These are phyloP conservation scores for Saccharomycodes ludwigii DNA, from an alignment of 805 yeast species.

Conservation along the genomic window DNA sequence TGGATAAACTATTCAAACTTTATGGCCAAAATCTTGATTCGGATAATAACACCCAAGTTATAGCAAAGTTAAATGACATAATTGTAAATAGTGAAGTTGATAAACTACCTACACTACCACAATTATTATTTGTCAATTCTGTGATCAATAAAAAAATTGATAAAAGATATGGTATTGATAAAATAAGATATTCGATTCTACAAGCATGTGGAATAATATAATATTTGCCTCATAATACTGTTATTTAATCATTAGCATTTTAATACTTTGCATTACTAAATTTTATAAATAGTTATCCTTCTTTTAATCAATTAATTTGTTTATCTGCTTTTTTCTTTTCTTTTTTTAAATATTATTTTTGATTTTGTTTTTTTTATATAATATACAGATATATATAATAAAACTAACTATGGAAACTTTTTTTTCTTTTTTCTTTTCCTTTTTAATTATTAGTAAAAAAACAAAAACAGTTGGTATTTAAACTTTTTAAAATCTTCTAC, in stretches of 20 bases:
- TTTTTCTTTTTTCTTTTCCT: constrained; percentile 3
- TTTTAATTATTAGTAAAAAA: too few relatives aligned
- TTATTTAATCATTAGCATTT: too few relatives aligned
- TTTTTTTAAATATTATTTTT: too few relatives aligned
- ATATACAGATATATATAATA: neutral
- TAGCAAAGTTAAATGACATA: constrained; percentile 27
- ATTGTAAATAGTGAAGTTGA: constrained; percentile 27
- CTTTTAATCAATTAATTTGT: too few relatives aligned
- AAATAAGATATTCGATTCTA: constrained; percentile 37
- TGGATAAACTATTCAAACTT: constrained; percentile 38
- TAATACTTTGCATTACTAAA: too few relatives aligned
- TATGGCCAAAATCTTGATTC: too few relatives aligned
- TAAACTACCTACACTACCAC: constrained; percentile 31
- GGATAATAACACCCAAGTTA: too few relatives aligned
- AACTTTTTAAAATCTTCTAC: constrained; percentile 14
- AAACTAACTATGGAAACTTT: neutral
- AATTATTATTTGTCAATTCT: constrained; percentile 40
- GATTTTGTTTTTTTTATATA: neutral
- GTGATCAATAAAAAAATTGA: constrained; percentile 20
- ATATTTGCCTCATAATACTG: neutral
- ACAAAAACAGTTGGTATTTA: too few relatives aligned
- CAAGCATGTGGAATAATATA: constrained; percentile 36
- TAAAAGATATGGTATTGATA: constrained; percentile 41
- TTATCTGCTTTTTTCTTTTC: too few relatives aligned
- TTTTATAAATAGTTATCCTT: too few relatives aligned